Evolutionary conservation across 495 filamentous ascomycete genomes (phyloP).

Genomic region (Halenospora varia): DNA sequence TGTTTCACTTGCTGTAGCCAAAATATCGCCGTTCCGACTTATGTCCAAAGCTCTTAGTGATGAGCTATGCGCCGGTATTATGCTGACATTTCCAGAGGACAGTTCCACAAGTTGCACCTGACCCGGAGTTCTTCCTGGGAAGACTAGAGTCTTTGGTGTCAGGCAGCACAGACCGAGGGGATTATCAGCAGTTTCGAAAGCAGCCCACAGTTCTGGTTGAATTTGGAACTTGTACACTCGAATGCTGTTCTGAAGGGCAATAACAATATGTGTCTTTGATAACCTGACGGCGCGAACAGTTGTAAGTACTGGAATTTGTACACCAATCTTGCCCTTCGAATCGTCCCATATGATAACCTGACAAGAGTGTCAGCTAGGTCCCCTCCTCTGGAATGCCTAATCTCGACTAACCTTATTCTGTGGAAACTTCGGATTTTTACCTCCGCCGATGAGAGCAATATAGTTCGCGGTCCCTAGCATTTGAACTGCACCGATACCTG

Average conservation of each 20-base stretch:
- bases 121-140: constrained; percentile 79
- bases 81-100: constrained; percentile 78
- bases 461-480: constrained; percentile 90
- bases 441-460: constrained; percentile 86
- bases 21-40: constrained; percentile 71
- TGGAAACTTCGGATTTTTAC: constrained; percentile 79
- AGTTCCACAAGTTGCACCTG: constrained; percentile 92
- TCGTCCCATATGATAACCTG: constrained; percentile 93
- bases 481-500: constrained; percentile 75
- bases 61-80: constrained; percentile 86
- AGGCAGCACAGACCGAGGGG: constrained; percentile 76
- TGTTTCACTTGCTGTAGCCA: constrained; percentile 89
- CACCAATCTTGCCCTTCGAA: constrained; percentile 65
- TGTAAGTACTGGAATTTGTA: constrained; percentile 71
- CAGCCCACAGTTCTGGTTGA: constrained; percentile 64
- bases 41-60: constrained; percentile 75
- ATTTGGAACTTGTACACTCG: constrained; percentile 78
- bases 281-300: constrained; percentile 74
- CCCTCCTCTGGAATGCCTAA: neutral
- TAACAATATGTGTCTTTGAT: constrained; percentile 72
- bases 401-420: constrained; percentile 66
- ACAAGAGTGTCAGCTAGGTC: neutral
- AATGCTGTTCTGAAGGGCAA: constrained; percentile 77
- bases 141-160: constrained; percentile 65
- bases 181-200: constrained; percentile 87